Evolutionary conservation across 208 protist genomes (phyloP).

Genomic region (Novymonas esmeraldas): DNA sequence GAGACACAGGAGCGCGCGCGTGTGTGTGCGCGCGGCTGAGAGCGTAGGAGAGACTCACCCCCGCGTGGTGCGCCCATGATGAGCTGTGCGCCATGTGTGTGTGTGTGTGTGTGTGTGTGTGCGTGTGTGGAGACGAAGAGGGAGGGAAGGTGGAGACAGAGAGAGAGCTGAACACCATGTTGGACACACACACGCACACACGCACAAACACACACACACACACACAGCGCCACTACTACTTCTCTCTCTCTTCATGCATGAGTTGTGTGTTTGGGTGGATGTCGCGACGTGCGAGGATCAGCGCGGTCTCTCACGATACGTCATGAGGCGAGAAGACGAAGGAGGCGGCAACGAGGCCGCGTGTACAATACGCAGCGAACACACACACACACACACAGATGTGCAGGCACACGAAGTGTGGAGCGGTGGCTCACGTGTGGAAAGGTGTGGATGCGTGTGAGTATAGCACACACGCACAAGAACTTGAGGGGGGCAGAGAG

Average conservation of each 20-base stretch:
- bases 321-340: not conserved
- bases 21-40: too few relatives aligned
- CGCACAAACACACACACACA: not conserved
- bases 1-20: not conserved
- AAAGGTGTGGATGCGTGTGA: too few relatives aligned
- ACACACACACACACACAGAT: conserved; percentile 1
- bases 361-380: not conserved
- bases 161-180: not conserved
- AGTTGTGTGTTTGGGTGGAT: not conserved
- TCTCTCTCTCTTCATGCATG: too few relatives aligned
- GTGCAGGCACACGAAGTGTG: too few relatives aligned
- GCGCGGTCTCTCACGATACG: too few relatives aligned
- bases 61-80: too few relatives aligned
- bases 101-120: not conserved
- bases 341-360: not conserved
- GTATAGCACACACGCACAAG: too few relatives aligned
- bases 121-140: not conserved
- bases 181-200: not conserved
- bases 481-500: too few relatives aligned
- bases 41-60: too few relatives aligned
- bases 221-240: not conserved
- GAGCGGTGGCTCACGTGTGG: too few relatives aligned
- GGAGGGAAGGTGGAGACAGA: not conserved
- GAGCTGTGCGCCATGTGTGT: not conserved
- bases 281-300: not conserved